Base-by-base conservation (phyloP, 768 basidiomycete genomes). In the Boletus sp. region DNA sequence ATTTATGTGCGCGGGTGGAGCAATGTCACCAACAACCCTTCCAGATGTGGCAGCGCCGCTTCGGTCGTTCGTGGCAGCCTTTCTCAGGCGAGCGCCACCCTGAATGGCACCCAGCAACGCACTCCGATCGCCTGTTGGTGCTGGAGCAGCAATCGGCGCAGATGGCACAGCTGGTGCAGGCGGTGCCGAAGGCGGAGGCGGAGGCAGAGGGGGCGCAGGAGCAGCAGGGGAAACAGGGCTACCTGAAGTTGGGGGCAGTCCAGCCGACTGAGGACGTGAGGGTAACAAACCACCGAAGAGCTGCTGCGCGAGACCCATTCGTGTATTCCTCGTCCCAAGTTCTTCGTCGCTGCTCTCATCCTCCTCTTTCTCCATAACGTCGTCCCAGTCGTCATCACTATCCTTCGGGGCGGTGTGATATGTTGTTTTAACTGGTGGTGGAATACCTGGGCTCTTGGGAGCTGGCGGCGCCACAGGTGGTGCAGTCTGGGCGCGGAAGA, bases 51-150 rank as follows among this genome's bases (percentile, higher is more conserved):
- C 71, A 5, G 89, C 83, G 0, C 68, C 84, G 61, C 90, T 92
- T 65, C 89, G 87, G 69, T 98, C 96, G 50, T 89, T 83, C 0
- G 95, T 98, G 58, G 84, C 80, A 1, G 91, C 75, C 68, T 90
- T 91, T 52, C 80, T 79, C 60, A 99, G 74, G 57, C 78, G 82
- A 47, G 82, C 72, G 2, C 94, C 93, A 12, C 80, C 77, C 67
- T 93, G 87, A 59, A 99, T 98, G 8, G 92, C 85, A 18, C 75
- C 72, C 65, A 99, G 72, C 15, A 99, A 75, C 0, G 88, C 92
- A 56, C 78, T 74, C 28, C 83, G 78, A 58, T 85, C 84, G 5
- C 82, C 80, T 17, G 77, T 69, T 4, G 78, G 73, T 3, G 78
- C 80, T 9, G 77, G 68, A 5, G 74, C 60, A 9, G 68, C 60